Evolutionary conservation across 208 protist genomes (phyloP).

Genomic region (Histomonas meleagridis): DNA sequence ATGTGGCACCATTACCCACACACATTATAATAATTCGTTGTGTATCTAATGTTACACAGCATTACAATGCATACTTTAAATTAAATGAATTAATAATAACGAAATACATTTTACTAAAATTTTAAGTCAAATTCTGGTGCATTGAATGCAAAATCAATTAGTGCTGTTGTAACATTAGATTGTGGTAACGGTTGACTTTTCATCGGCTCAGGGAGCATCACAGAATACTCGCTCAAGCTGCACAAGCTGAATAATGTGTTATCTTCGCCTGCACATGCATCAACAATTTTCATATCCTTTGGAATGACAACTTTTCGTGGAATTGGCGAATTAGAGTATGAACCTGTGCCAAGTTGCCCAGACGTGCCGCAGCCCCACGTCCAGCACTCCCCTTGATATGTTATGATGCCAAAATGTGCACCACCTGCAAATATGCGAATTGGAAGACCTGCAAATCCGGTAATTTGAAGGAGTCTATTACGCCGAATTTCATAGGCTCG

Average conservation of each 20-base stretch:
- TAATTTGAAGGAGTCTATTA: neutral
- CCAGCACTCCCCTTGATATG: neutral
- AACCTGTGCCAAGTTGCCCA: neutral
- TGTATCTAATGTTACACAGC: too few species aligned
- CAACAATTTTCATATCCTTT: neutral
- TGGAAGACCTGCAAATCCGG: neutral
- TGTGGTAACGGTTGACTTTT: neutral
- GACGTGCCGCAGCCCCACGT: neutral
- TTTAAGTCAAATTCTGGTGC: constrained; percentile 16
- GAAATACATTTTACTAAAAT: constrained; percentile 23
- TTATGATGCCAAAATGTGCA: neutral
- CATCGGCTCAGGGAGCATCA: neutral
- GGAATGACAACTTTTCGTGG: neutral
- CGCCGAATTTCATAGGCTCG: neutral
- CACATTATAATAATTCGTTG: too few species aligned
- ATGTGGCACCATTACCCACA: too few species aligned
- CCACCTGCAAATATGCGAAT: neutral
- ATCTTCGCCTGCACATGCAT: neutral
- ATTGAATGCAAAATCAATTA: neutral
- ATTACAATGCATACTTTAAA: too few species aligned
- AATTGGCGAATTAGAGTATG: neutral
- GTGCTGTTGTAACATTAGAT: neutral
- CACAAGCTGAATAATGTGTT: neutral
- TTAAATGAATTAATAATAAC: too few species aligned
- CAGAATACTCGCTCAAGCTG: neutral